Percentiles rank a stretch among this genome's conserved stretches.
phyloP scores from a whole-genome alignment of 148 eudicot species.

The Nepenthes gracilis region DNA sequence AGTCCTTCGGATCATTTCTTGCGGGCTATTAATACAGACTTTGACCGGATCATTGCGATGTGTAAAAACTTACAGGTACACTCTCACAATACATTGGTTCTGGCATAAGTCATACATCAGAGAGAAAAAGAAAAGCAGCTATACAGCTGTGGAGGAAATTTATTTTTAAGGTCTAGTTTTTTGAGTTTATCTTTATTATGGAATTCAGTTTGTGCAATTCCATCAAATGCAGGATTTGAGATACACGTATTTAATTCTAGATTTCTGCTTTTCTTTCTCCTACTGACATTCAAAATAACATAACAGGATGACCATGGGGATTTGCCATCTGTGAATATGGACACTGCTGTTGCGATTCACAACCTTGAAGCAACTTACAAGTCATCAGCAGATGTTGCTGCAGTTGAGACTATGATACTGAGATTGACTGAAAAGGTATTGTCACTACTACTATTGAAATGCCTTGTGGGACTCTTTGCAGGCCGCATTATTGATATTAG shows the following conservation, averaged over 20 bases:
- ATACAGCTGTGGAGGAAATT: too few species aligned
- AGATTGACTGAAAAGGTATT: slow-evolving; percentile 82
- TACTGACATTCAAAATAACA: not conserved
- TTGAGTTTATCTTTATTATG: too few species aligned
- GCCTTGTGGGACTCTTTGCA: not conserved
- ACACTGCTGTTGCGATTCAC: slow-evolving; percentile 99
- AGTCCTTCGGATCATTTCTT: slow-evolving; percentile 98
- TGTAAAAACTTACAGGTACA: slow-evolving; percentile 96
- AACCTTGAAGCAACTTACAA: slow-evolving; percentile 95
- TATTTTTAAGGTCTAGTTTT: too few species aligned
- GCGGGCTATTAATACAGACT: slow-evolving; percentile 95
- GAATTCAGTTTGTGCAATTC: too few species aligned
- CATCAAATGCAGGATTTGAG: too few species aligned
- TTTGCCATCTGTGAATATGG: slow-evolving; percentile 93
- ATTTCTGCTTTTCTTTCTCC: too few species aligned
- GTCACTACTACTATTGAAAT: not conserved
- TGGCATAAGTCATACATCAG: not conserved
- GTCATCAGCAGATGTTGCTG: slow-evolving; percentile 93
- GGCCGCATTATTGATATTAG: not conserved
- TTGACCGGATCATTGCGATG: slow-evolving; percentile 93
- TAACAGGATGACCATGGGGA: slow-evolving; percentile 94
- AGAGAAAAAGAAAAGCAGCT: not conserved
- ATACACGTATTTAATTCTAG: too few species aligned
- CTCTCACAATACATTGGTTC: not conserved
- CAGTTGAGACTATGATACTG: slow-evolving; percentile 82